Conservation (phyloP, 106 monocot species). For the Platanthera zijinensis region DNA sequence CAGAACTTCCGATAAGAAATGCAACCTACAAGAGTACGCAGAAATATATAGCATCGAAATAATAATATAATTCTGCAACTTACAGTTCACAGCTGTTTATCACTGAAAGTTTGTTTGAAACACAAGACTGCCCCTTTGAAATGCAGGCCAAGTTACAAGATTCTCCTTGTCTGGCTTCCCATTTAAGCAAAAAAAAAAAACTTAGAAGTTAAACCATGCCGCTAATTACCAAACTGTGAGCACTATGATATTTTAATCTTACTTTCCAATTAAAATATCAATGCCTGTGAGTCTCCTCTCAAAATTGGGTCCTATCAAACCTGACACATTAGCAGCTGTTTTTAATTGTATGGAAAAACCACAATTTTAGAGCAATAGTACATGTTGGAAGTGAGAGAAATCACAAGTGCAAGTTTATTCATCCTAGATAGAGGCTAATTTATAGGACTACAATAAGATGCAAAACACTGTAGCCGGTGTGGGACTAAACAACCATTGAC, state of each 20-base stretch:
- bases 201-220: background rate
- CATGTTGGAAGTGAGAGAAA: too few relatives aligned
- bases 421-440: too few relatives aligned
- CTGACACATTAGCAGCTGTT: conserved; percentile 13
- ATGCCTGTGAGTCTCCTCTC: conserved; percentile 58
- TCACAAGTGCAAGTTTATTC: too few relatives aligned
- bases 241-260: conserved; percentile 4
- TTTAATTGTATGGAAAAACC: background rate
- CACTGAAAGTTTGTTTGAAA: conserved; percentile 66
- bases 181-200: conserved; percentile 7
- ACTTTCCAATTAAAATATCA: conserved; percentile 70
- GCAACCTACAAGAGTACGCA: background rate
- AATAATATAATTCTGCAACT: conserved; percentile 18
- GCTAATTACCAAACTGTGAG: background rate
- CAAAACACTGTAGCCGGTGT: too few relatives aligned
- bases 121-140: conserved; percentile 73
- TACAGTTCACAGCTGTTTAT: conserved; percentile 90
- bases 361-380: background rate
- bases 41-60: background rate
- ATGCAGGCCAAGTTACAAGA: conserved; percentile 73
- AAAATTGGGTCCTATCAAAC: conserved; percentile 22
- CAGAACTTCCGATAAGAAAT: background rate
- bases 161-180: conserved; percentile 56
- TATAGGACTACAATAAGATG: too few relatives aligned
- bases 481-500: too few relatives aligned